A percentile compares a stretch with the other conserved stretches of the same genome.
phyloP scores from a whole-genome alignment of 805 yeast genomes.

The Kregervanrija fluxuum region DNA sequence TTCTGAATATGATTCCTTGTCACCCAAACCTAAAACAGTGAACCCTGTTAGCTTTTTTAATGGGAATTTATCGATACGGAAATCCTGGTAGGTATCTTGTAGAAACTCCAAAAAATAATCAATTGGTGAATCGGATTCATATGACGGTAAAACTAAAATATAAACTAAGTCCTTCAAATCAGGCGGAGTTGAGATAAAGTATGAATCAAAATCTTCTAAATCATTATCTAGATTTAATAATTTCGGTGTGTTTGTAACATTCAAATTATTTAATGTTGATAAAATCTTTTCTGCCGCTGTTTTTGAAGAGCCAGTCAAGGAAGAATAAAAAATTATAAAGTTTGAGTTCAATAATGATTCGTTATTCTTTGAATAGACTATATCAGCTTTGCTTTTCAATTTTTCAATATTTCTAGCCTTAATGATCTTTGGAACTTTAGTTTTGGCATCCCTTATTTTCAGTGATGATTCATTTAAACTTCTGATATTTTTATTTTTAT shows the following conservation, averaged over 20 bases:
- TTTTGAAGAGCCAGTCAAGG: conserved; percentile 78
- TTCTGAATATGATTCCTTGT: conserved; percentile 71
- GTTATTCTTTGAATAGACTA: conserved; percentile 6
- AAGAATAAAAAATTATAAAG: conserved; percentile 68
- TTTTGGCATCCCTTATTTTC: not conserved
- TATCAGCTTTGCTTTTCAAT: not conserved
- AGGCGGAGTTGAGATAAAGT: conserved; percentile 59
- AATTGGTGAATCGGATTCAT: conserved; percentile 87
- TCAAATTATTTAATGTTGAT: conserved; percentile 28
- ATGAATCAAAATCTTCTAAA: conserved; percentile 76
- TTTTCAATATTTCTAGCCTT: not conserved
- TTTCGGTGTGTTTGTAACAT: conserved; percentile 35
- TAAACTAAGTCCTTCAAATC: conserved; percentile 39
- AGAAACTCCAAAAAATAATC: conserved; percentile 80
- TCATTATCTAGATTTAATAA: conserved; percentile 71
- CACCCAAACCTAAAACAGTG: conserved; percentile 84
- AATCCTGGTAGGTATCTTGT: conserved; percentile 75
- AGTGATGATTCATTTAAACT: not conserved
- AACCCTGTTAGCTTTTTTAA: conserved; percentile 64
- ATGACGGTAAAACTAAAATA: conserved; percentile 76
- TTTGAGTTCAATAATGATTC: conserved; percentile 43
- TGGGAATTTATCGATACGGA: conserved; percentile 80
- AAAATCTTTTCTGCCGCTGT: conserved; percentile 52
- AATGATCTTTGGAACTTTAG: not conserved
- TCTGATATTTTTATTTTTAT: not conserved